Base-by-base conservation (phyloP, 805 yeast genomes). In the Citeromyces nyonsensis region DNA sequence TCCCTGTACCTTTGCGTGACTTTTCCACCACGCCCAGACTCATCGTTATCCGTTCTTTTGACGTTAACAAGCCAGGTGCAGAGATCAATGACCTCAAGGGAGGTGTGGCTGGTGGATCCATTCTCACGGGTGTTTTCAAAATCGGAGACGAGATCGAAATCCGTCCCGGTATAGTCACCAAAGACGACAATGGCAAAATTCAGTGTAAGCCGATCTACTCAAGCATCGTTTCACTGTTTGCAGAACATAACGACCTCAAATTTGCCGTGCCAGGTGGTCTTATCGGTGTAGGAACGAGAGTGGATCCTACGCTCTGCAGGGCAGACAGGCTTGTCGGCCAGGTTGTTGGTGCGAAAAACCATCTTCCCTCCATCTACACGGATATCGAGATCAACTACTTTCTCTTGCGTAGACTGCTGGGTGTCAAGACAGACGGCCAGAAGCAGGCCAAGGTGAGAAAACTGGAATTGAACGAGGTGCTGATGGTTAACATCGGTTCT, bases 211-310 rank as follows among this genome's bases (percentile, higher is more conserved):
- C 97, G 30, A 88, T 91, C 51, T 83, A 80, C 64, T 85, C 96
- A 35, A 78, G 84, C 49, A 84, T 91, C 51, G 91, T 84, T 33
- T 81, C 97, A 10, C 66, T 91, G 44, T 88, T 86, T 54, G 97
- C 99, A 37, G 99, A 91, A 61, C 86, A 91, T 61, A 93, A 91
- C 51, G 95, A 86, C 56, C 73, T 91, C 59, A 91, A 91, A 57
- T 91, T 88, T 50, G 99, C 99, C 37, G 98, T 91, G 48, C 99
- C 99, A 30, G 99, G 99, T 76, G 99, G 99, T 41, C 72, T 91
- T 54, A 93, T 91, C 49, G 99, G 99, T 73, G 96, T 91, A 36
- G 99, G 99, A 64, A 91, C 98, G 33, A 84, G 83, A 61, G 94
- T 91, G 44, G 99, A 91, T 60, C 99, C 99, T 36, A 91, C 98